Base-by-base conservation (phyloP, 1,139 yeast species). In the Geotrichum bryndzae region DNA sequence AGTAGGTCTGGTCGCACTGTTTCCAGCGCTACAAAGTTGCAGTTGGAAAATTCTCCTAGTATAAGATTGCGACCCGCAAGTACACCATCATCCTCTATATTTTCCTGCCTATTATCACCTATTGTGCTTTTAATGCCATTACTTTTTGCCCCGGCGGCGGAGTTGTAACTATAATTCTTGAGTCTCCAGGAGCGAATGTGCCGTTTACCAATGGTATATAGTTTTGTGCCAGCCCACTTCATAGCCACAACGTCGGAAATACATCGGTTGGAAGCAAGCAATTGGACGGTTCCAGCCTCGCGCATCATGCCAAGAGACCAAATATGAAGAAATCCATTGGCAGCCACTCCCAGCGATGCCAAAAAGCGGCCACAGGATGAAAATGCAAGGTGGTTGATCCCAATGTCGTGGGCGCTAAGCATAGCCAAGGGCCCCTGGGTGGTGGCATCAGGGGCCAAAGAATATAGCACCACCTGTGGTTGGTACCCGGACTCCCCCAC, bases 401-500 rank as follows among this genome's bases (percentile, higher is more conserved):
- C 92, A 72, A 84, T 87, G 6, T 82, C 76, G 71, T 87, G 92
- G 65, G 85, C 90, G 60, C 78, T 73, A 1, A 85, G 80, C 18
- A 80, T 74, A 7, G 82, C 81, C 11, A 85, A 70, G 0, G 90
- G 89, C 15, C 70, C 67, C n/a, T 74, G 77, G 60, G 82, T 79
- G 2, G 70, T 56, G 13, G 48, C 48, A 25, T 66, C 69, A 0
- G 79, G 76, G 0, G 88, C 87, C 13, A 84, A 73, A 1, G 89
- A 84, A 68, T 81, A 87, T 7, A 87, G 68, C 45, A 85, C 73
- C 1, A 87, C 79, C 35, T 90, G 74, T 0, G 92, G 91, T 64
- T 80, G 83, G 66, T 84, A 84, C 0, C 91, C 91, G 0, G 79
- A 73, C 68, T 87, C 91, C 0, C 91, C 92, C 6, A 85, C 82